Percentiles rank a stretch among this genome's conserved stretches.
phyloP scores from a whole-genome alignment of 2,329 filamentous ascomycete genomes.

The Curvularia spicifera region DNA sequence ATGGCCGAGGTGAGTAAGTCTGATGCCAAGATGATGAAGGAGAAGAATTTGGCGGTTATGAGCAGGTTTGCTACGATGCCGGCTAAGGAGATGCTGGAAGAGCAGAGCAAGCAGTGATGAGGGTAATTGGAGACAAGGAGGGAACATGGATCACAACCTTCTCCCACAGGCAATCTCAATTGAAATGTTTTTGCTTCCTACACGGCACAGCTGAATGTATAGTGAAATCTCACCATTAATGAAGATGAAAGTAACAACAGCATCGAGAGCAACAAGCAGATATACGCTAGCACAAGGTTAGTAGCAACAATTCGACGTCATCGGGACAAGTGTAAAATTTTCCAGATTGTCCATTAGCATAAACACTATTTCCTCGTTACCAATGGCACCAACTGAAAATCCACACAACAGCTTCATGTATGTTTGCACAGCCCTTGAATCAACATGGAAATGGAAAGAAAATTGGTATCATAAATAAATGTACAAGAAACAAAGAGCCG shows the following conservation, averaged over 20 bases:
- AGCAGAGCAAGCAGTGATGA: conserved; percentile 21
- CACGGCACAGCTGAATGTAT: too few species aligned
- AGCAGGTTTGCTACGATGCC: conserved; percentile 58
- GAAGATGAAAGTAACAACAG: too few species aligned
- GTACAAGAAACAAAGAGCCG: conserved; percentile 1
- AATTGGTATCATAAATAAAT: conserved; percentile 13
- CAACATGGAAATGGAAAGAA: neutral
- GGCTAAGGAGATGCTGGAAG: conserved; percentile 49
- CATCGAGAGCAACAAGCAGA: too few species aligned
- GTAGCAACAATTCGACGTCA: too few species aligned
- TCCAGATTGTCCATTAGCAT: neutral
- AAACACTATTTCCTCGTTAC: neutral
- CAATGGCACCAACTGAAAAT: neutral
- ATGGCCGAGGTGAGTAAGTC: conserved; percentile 55
- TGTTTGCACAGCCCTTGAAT: neutral
- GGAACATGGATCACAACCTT: too few species aligned
- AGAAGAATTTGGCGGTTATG: conserved; percentile 59
- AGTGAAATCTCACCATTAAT: too few species aligned
- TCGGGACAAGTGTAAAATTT: neutral
- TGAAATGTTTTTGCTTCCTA: too few species aligned
- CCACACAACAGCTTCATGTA: neutral
- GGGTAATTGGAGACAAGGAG: neutral
- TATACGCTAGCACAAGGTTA: too few species aligned
- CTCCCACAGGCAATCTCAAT: too few species aligned
- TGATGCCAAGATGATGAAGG: conserved; percentile 56